Base-by-base conservation (phyloP, 768 basidiomycete species). In the Naematelia aurantialba region DNA sequence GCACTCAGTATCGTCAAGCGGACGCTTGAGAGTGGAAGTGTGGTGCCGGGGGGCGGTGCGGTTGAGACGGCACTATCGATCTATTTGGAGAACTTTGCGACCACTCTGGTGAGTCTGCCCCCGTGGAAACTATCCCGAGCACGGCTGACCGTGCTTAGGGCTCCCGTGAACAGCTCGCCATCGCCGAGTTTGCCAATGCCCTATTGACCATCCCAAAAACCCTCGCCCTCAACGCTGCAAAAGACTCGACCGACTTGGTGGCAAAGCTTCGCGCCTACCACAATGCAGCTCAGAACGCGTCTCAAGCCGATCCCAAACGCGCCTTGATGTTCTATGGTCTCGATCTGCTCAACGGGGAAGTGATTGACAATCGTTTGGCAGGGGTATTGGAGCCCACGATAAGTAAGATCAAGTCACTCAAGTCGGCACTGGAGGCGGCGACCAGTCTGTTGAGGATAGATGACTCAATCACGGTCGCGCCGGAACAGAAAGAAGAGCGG, bases 1-100 rank as follows among this genome's bases (percentile, higher is more conserved):
- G 89, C 89, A 1, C 78, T 98, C 62, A 94, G 89, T 26, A 84
- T 96, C 69, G 91, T 97, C 80, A 99, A 99, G 81, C 85, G 94
- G 58, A 98, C 96, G 4, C 79, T 98, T 48, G 96, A 99, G 81
- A 93, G 91, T 67, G 96, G 94, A 8, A 79, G 87, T 29, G 92
- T 98, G 24, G 93, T 98, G 10, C 93, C 96, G 0, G 96, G 94
- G 55, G 96, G 96, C 54, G 96, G 94, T 57, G 93, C 96, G 4
- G 93, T 97, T 11, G 94, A 99, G 78, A 90, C 89, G 39, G 94
- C 94, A 3, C 81, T 98, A 52, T 94, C 90, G 77, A 92, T 98
- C 74, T 98, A 98, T 78, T 79, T 98, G 56, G 94, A 99, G 78
- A 99, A 96, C 80, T 98, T 98, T 81, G 96, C 96, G 0, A 97